Percentiles rank a stretch among this genome's conserved stretches.
phyloP scores from a whole-genome alignment of 331 rosid genomes.

The Stylosanthes scabra region DNA sequence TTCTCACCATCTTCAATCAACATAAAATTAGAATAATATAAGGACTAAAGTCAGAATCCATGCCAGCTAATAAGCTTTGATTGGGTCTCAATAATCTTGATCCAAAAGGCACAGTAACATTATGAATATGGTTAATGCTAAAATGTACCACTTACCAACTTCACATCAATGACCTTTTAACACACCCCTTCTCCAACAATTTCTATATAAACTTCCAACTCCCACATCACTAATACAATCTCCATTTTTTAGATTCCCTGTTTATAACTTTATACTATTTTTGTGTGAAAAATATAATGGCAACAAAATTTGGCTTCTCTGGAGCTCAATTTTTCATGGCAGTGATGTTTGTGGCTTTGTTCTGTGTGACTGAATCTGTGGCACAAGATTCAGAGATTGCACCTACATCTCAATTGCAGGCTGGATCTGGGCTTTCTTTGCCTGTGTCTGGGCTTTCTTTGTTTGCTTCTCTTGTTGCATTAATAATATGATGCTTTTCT shows the following conservation, averaged over 20 bases:
- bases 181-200: constrained; percentile 8
- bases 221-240: constrained; percentile 7
- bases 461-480: constrained; percentile 54
- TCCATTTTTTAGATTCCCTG: constrained; percentile 14
- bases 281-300: constrained; percentile 44
- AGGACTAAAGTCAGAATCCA: constrained; percentile 1
- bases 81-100: constrained; percentile 47
- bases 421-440: constrained; percentile 59
- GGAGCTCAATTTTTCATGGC: constrained; percentile 34
- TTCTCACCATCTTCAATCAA: constrained; percentile 35
- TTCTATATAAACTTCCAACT: constrained; percentile 44
- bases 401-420: constrained; percentile 52
- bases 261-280: background rate
- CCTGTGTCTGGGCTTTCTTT: constrained; percentile 47
- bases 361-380: constrained; percentile 41
- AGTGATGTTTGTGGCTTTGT: constrained; percentile 36
- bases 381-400: constrained; percentile 50
- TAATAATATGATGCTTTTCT: constrained; percentile 21
- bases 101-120: constrained; percentile 45
- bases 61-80: constrained; percentile 39
- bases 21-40: too few species aligned
- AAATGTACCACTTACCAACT: constrained; percentile 41
- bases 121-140: constrained; percentile 29
- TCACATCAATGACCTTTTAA: constrained; percentile 32
- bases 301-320: constrained; percentile 39